These are phyloP conservation scores for Trametes gibbosa DNA, from an alignment of 768 basidiomycete genomes.

Conservation along the genomic window DNA sequence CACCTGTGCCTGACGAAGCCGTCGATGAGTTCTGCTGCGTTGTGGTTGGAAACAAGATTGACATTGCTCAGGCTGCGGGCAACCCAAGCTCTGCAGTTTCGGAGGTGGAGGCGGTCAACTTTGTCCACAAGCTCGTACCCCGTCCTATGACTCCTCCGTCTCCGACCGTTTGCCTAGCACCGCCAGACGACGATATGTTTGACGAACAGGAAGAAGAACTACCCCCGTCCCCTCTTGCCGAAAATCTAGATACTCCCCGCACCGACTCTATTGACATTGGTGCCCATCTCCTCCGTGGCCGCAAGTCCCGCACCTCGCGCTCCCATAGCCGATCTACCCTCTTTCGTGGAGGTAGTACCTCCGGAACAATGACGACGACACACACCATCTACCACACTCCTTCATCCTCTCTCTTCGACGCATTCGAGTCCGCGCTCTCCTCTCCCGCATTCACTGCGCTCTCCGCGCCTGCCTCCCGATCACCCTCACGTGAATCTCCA, in stretches of 20 bases:
- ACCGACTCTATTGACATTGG: slow-evolving; percentile 34
- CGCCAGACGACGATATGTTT: neutral
- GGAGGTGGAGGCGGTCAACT: slow-evolving; percentile 46
- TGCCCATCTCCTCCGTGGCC: slow-evolving; percentile 28
- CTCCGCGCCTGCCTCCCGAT: slow-evolving; percentile 23
- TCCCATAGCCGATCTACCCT: slow-evolving; percentile 45
- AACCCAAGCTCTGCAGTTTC: slow-evolving; percentile 32
- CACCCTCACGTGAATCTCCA: slow-evolving; percentile 19
- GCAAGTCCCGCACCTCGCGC: slow-evolving; percentile 38
- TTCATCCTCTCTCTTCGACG: slow-evolving; percentile 70
- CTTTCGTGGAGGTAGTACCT: slow-evolving; percentile 42
- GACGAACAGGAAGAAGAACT: neutral
- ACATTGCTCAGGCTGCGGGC: slow-evolving; percentile 37
- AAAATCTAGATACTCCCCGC: slow-evolving; percentile 23
- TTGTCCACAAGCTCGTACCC: slow-evolving; percentile 60
- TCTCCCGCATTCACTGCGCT: slow-evolving; percentile 45
- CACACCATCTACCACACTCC: slow-evolving; percentile 75
- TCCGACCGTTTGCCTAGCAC: slow-evolving; percentile 13
- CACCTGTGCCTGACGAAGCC: slow-evolving; percentile 66
- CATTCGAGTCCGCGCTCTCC: slow-evolving; percentile 57
- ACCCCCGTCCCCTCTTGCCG: slow-evolving; percentile 22
- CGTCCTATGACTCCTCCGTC: slow-evolving; percentile 20
- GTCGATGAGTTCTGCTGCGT: slow-evolving; percentile 65
- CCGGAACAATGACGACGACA: slow-evolving; percentile 56
- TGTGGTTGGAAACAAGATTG: slow-evolving; percentile 73